phyloP scores from a whole-genome alignment of 192 early-diverging fungal genomes.

The Diversispora epigaea region DNA sequence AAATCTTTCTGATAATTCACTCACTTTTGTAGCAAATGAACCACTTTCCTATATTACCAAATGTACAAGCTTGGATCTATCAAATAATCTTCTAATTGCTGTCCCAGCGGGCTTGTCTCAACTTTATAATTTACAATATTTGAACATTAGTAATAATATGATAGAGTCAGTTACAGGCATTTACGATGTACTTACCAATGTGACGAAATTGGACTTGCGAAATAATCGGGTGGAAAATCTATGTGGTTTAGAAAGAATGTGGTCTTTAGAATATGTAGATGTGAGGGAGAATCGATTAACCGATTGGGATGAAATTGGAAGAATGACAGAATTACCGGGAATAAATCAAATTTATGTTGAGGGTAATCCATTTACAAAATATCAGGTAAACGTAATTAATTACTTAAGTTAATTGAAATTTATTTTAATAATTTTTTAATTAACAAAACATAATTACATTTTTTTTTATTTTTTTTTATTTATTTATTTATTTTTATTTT shows the following conservation, averaged over 20 bases:
- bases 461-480: conserved; percentile 21
- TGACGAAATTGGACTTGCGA: conserved; percentile 50
- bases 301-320: conserved; percentile 52
- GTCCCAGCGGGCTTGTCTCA: conserved; percentile 44
- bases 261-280: conserved; percentile 56
- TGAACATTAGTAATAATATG: conserved; percentile 61
- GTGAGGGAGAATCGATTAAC: conserved; percentile 54
- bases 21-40: conserved; percentile 43
- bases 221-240: conserved; percentile 51
- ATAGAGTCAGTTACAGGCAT: conserved; percentile 48
- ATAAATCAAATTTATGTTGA: conserved; percentile 54
- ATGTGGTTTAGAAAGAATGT: conserved; percentile 56
- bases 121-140: conserved; percentile 48
- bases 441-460: not conserved
- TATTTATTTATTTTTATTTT: not conserved
- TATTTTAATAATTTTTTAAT: not conserved
- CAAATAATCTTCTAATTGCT: conserved; percentile 51
- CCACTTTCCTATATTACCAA: conserved; percentile 41
- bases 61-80: conserved; percentile 51
- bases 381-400: conserved; percentile 41
- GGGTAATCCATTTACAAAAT: conserved; percentile 53
- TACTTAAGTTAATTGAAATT: not conserved
- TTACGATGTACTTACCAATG: conserved; percentile 52
- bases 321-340: conserved; percentile 48
- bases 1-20: conserved; percentile 50